phyloP scores from a whole-genome alignment of 2,329 filamentous ascomycete species.

The Macrophomina tecta region DNA sequence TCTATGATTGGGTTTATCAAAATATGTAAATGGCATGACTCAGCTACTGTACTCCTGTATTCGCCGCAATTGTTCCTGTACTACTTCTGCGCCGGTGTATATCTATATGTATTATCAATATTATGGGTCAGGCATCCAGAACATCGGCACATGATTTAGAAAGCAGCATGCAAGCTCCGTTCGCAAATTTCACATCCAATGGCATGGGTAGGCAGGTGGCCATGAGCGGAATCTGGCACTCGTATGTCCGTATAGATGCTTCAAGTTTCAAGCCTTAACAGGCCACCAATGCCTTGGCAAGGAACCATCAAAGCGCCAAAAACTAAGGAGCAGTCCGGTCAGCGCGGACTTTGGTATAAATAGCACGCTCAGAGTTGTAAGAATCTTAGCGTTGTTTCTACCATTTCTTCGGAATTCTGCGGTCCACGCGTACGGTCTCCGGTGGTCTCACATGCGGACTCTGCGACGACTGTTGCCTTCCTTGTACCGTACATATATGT shows the following conservation, averaged over 20 bases:
- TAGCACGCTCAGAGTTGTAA: neutral
- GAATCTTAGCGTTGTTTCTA: neutral
- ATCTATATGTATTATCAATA: slow-evolving; percentile 8
- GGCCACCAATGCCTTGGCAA: neutral
- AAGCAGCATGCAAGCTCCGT: neutral
- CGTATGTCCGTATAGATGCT: too few species aligned
- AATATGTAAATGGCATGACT: slow-evolving; percentile 21
- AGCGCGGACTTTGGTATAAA: neutral
- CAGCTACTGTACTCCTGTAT: neutral
- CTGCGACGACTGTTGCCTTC: neutral
- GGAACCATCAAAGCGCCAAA: neutral
- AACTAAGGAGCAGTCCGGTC: neutral
- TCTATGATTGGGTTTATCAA: slow-evolving; percentile 1
- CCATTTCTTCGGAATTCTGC: neutral
- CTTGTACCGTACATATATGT: too few species aligned
- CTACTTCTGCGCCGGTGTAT: neutral
- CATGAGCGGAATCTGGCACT: neutral
- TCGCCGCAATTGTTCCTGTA: neutral
- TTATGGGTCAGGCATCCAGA: slow-evolving; percentile 2
- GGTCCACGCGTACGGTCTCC: neutral
- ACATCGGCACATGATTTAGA: neutral
- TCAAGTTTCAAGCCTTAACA: neutral
- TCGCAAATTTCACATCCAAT: neutral
- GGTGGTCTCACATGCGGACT: neutral
- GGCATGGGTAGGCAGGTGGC: neutral